Evolutionary conservation across 768 basidiomycete genomes (phyloP), one percentile per base, ranked within the genome.

Genomic region (Termitomyces sp.): DNA sequence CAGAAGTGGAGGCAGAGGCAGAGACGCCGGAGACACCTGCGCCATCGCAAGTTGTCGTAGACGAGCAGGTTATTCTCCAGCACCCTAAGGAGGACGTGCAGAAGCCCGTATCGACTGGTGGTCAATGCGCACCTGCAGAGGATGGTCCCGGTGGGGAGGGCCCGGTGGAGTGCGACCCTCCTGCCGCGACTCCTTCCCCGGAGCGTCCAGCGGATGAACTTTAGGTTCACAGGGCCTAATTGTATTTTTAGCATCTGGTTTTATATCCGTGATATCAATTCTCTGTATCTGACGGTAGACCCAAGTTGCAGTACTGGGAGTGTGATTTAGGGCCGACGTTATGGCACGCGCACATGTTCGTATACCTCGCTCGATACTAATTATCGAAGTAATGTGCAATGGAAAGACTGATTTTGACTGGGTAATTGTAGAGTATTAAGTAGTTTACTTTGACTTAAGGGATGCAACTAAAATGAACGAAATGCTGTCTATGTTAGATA

Each of bases 161-260:
- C 27, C 55, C 62, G 13, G 55, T 47, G 36, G 66, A 65, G 24
- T 57, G 52, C 26, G 43, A 45, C 10, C 48, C 59, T 42, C 56
- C 62, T 40, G 30, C 36, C 27, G 51, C 24, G 20, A 30, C 59
- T 55, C 9, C 42, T 37, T 16, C 53, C 2, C 49, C 52, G 26
- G 51, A 56, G 18, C 64, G 43, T n/a, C 62, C 37, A 22, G 60
- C 62, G 52, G 67, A 68, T 54, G 67, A 68, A 48, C 42, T 68
- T 30, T 68, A 66, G 30, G 16, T 27, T 27, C n/a, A 5, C 34
- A 37, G 20, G 26, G 42, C 20, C 9, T 37, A 32, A 39, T 51
- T 55, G 56, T 55, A 57, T 10, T 51, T 45, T 16, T 61, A 57
- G 47, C 33, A 26, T 4, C 26, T 18, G 13, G 13, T 26, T 30